These are phyloP conservation scores for Tuctoria greenei DNA, from an alignment of 176 grass and related monocot species.

Conservation along the genomic window DNA sequence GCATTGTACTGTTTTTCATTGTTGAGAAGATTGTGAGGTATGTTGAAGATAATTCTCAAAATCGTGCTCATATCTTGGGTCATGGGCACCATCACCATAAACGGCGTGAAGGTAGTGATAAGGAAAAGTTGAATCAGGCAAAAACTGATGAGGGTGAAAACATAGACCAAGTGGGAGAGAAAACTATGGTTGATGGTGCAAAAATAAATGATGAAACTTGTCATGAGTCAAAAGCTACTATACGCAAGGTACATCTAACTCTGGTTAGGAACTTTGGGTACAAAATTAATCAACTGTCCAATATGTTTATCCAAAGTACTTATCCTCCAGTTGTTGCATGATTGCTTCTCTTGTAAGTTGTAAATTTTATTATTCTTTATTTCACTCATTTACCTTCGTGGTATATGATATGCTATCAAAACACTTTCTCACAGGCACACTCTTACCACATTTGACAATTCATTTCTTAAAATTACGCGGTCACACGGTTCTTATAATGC, in stretches of 20 bases:
- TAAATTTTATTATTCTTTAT: not conserved
- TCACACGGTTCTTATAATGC: conserved; percentile 14
- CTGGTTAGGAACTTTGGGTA: conserved; percentile 5
- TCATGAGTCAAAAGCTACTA: conserved; percentile 45
- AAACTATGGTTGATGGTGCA: conserved; percentile 29
- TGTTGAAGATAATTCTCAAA: conserved; percentile 76
- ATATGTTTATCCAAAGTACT: conserved; percentile 1
- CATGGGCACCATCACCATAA: conserved; percentile 83
- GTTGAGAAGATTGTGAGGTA: conserved; percentile 98
- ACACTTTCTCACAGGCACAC: not conserved
- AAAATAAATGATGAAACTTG: conserved; percentile 42
- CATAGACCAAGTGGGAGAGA: not conserved
- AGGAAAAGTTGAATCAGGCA: conserved; percentile 34
- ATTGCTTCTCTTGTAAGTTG: not conserved
- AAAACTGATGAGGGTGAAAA: conserved; percentile 32
- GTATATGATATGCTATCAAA: conserved; percentile 4
- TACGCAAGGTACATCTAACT: conserved; percentile 67
- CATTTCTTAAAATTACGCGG: not conserved
- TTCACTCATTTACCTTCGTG: not conserved
- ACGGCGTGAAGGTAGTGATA: conserved; percentile 37
- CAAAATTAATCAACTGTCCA: not conserved
- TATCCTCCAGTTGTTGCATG: not conserved
- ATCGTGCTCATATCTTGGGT: conserved; percentile 35
- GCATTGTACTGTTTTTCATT: conserved; percentile 91
- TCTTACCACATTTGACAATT: not conserved